These are phyloP conservation scores for Testicularia cyperi DNA, from an alignment of 1,284 basidiomycete genomes.

Conservation along the genomic window DNA sequence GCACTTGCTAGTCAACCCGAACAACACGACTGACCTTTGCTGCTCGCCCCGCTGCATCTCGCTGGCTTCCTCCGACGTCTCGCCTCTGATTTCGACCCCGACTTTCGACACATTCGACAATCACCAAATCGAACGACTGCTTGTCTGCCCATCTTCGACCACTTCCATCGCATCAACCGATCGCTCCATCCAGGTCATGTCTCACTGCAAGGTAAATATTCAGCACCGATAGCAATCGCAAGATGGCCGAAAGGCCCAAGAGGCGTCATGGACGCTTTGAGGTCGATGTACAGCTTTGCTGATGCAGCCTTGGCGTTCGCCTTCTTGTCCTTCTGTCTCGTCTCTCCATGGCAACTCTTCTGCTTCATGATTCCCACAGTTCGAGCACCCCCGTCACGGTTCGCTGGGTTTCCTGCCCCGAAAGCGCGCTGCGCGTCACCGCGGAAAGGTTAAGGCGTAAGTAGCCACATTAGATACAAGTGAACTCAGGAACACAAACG, in stretches of 20 bases:
- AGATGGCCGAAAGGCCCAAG: constrained; percentile 17
- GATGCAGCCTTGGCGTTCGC: constrained; percentile 46
- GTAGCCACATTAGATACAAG: too few species aligned
- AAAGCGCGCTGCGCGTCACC: constrained; percentile 60
- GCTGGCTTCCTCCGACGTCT: too few species aligned
- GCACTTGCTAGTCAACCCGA: neutral
- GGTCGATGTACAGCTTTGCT: constrained; percentile 50
- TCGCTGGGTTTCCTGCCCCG: constrained; percentile 60
- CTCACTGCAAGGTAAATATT: constrained; percentile 48
- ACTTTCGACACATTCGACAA: too few species aligned
- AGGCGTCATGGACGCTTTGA: constrained; percentile 33
- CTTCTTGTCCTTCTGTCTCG: constrained; percentile 37
- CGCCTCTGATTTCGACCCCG: too few species aligned
- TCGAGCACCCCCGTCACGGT: constrained; percentile 60
- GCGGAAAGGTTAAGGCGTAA: constrained; percentile 58
- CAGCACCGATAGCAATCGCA: neutral
- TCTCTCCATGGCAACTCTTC: constrained; percentile 6
- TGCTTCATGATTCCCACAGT: constrained; percentile 32
- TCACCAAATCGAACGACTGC: too few species aligned
- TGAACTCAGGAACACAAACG: too few species aligned
- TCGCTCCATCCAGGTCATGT: constrained; percentile 36
- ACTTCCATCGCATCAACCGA: neutral
- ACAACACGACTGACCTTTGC: constrained; percentile 5
- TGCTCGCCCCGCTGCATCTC: too few species aligned
- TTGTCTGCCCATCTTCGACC: neutral